Percentiles rank a stretch among this genome's conserved stretches.
Conservation (phyloP, 176 grass and related monocot species). For the Pharus latifolius region DNA sequence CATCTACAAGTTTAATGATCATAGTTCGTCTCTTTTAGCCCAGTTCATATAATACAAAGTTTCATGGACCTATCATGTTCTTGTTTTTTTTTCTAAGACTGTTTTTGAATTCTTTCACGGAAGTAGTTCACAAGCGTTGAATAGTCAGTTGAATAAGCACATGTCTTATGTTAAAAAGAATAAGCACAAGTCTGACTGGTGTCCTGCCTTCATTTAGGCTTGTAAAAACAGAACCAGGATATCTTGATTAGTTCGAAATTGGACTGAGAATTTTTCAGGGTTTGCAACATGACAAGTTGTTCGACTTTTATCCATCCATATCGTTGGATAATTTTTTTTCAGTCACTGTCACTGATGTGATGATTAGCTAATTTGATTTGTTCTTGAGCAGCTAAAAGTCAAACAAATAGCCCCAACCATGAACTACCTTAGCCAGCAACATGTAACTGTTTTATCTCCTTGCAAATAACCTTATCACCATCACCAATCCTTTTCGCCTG, state of each 20-base stretch:
- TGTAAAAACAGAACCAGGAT: too few relatives aligned
- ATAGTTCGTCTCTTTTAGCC: too few relatives aligned
- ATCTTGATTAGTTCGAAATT: too few relatives aligned
- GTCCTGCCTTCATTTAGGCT: neutral
- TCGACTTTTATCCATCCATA: neutral
- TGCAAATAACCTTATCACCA: neutral
- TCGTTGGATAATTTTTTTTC: neutral
- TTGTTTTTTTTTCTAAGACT: neutral
- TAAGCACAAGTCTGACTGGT: neutral
- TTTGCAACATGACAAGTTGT: neutral
- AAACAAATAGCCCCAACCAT: neutral
- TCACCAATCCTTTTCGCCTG: neutral
- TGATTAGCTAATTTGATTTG: neutral
- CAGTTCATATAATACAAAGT: too few relatives aligned
- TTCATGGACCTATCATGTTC: neutral
- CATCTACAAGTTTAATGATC: neutral
- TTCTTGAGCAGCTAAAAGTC: constrained; percentile 12
- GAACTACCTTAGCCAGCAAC: neutral
- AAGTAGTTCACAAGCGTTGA: neutral
- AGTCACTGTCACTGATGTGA: neutral
- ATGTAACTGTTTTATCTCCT: neutral
- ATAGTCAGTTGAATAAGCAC: too few relatives aligned
- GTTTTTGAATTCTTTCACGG: neutral
- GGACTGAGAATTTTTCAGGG: neutral
- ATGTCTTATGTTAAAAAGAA: too few relatives aligned